Conservation (phyloP, 345 rosid species). For the Eucalyptus leucophloia region DNA sequence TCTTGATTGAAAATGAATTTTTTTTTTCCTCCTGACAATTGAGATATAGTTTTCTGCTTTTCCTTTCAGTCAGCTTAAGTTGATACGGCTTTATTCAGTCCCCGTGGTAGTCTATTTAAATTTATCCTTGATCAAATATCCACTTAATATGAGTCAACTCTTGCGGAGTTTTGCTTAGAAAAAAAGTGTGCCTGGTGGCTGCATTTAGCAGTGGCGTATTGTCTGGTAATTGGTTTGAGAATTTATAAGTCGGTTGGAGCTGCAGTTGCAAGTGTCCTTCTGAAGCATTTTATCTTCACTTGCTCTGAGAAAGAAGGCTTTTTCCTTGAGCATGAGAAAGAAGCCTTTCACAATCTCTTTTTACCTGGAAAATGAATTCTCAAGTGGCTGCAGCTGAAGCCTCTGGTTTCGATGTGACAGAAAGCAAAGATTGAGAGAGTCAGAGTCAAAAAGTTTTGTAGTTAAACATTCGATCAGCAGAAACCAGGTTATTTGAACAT, state of each 20-base stretch:
- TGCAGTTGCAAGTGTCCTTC: background rate
- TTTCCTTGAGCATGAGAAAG: background rate
- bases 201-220: background rate
- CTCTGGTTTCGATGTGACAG: background rate
- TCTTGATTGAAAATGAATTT: background rate
- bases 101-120: background rate
- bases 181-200: background rate
- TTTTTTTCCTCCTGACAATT: background rate
- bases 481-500: background rate
- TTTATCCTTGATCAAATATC: background rate
- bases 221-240: background rate
- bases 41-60: background rate
- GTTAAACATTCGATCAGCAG: background rate
- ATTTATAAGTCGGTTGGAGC: background rate
- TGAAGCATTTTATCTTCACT: background rate
- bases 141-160: background rate
- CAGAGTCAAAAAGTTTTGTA: background rate
- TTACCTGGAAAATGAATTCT: background rate
- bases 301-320: background rate
- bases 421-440: background rate
- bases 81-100: background rate
- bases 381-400: background rate
- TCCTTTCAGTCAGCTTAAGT: background rate
- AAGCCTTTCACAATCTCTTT: background rate
- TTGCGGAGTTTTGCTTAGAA: background rate